Base-by-base conservation (phyloP, 306 rosid species). In the Lablab purpureus region DNA sequence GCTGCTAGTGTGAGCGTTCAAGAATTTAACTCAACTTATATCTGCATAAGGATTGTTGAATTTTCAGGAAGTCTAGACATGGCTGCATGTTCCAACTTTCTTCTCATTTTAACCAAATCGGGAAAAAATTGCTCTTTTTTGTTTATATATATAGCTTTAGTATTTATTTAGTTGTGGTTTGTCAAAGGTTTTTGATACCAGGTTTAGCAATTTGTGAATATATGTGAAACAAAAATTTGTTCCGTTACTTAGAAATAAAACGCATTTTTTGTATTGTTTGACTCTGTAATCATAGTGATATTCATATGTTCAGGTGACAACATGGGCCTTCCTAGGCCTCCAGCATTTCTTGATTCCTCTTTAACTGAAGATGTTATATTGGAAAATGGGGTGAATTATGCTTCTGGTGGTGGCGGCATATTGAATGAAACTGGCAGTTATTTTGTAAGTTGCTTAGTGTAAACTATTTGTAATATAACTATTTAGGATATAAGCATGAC, bases 381-480 rank as follows among this genome's bases (percentile, higher is more conserved):
- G 54, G 88, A 90, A 78, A 91, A 87, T 13, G 98, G 97, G 54
- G 93, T 94, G 47, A 94, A 94, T 80, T 94, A 80, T 85, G 98
- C 97, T 60, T 94, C 97, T 64, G 98, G 98, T 10, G 98, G 98
- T 58, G 97, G 95, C 12, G 98, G 98, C 27, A 88, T 94, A 71
- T 84, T 94, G 88, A 94, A 94, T 82, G 87, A 92, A 84, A 94
- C 98, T 27, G 97, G 98, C 27, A 79, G 84, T 62, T 84, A 67
- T 62, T 94, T 94, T 85, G 98, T 94, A 88, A 92, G 98, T 82
- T 67, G 7, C 75, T 40, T 14, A 5, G 1, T 11, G 17, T 46
- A 11, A 51, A 58, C 25, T 59, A 9, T 34, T 15, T 58, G 17
- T 12, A 21, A 18, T 51, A 41, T 46, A n/a, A 19, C 36, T 11